Conservation (phyloP, 2,329 filamentous ascomycete genomes). For the Arthrobotrys megalospora region DNA sequence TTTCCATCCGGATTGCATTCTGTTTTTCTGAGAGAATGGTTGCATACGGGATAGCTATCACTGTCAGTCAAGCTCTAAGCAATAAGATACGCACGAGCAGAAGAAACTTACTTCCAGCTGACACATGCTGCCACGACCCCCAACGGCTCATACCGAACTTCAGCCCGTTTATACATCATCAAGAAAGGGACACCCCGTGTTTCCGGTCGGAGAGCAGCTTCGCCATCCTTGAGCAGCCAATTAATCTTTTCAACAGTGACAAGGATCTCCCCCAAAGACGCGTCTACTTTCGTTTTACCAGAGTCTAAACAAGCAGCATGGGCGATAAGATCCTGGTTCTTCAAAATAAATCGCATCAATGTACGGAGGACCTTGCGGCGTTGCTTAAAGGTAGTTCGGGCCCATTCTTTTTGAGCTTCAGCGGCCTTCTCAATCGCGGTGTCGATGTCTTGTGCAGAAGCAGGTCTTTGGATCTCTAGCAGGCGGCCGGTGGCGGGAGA, state of each 20-base stretch:
- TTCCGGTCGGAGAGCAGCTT: constrained; percentile 81
- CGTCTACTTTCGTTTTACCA: constrained; percentile 96
- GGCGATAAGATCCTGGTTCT: constrained; percentile 90
- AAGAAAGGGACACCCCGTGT: constrained; percentile 73
- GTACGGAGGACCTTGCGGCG: constrained; percentile 84
- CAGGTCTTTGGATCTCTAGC: constrained; percentile 83
- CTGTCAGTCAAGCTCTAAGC: constrained; percentile 61
- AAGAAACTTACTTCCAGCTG: constrained; percentile 85
- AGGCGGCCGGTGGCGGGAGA: constrained; percentile 89
- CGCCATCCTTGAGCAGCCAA: constrained; percentile 94
- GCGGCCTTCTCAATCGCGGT: constrained; percentile 80
- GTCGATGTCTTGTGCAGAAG: constrained; percentile 83
- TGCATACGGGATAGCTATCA: constrained; percentile 68
- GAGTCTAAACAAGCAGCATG: constrained; percentile 89
- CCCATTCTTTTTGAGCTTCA: constrained; percentile 83
- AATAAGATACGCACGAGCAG: neutral
- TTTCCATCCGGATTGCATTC: neutral
- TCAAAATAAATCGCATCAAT: constrained; percentile 83
- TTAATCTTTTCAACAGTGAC: constrained; percentile 93
- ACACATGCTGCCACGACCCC: constrained; percentile 94
- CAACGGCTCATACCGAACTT: constrained; percentile 89
- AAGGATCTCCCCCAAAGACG: constrained; percentile 91
- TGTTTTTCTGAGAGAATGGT: neutral
- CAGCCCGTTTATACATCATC: constrained; percentile 95
- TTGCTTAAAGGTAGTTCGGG: constrained; percentile 81